Conservation (phyloP, 805 yeast species). For the Scheffersomyces stipitis region DNA sequence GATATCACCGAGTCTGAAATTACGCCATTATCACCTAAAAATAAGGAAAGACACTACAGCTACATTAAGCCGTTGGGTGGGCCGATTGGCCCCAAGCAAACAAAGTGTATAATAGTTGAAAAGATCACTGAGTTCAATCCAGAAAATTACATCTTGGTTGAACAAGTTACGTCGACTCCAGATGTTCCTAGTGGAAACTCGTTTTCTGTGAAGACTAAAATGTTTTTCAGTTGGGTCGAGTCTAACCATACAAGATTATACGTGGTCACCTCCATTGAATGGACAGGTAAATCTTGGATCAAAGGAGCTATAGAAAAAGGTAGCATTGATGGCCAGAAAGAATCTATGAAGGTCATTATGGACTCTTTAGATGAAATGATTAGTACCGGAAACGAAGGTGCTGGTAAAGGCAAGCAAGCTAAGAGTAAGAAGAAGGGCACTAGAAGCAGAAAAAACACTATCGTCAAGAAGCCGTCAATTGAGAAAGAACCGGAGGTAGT, state of each 20-base stretch:
- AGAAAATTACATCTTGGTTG: slow-evolving; percentile 55
- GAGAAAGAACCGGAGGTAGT: not conserved
- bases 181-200: slow-evolving; percentile 92
- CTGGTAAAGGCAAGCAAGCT: slow-evolving; percentile 8
- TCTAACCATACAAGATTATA: slow-evolving; percentile 58
- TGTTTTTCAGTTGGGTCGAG: slow-evolving; percentile 72
- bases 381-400: slow-evolving; percentile 12
- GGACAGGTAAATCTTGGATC: slow-evolving; percentile 94
- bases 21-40: slow-evolving; percentile 38
- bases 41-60: slow-evolving; percentile 51
- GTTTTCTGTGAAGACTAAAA: slow-evolving; percentile 73
- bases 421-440: slow-evolving; percentile 6
- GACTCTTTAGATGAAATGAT: slow-evolving; percentile 46
- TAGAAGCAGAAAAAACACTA: slow-evolving; percentile 12
- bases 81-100: slow-evolving; percentile 91
- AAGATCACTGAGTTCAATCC: slow-evolving; percentile 52
- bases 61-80: slow-evolving; percentile 76
- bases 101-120: slow-evolving; percentile 64
- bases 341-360: slow-evolving; percentile 52
- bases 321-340: slow-evolving; percentile 74
- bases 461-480: slow-evolving; percentile 2
- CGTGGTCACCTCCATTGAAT: slow-evolving; percentile 74
- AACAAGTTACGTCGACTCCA: slow-evolving; percentile 74
- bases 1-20: slow-evolving; percentile 21
- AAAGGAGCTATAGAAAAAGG: slow-evolving; percentile 86